Conservation (phyloP, 2,329 filamentous ascomycete genomes). For the Neurospora crassa region DNA sequence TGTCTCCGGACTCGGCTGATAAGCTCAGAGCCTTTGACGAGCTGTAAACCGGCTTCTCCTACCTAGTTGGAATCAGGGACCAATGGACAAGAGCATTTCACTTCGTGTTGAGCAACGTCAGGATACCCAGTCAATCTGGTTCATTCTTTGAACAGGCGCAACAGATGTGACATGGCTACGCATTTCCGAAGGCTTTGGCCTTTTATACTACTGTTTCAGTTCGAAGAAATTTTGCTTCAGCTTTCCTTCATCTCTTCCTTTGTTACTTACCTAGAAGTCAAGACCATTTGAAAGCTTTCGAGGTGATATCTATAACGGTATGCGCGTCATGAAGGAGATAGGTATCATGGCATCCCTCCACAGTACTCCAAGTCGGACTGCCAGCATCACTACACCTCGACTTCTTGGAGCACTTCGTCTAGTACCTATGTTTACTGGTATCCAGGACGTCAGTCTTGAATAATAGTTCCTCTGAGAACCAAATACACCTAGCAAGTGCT, state of each 20-base stretch:
- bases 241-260: not conserved
- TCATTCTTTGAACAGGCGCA: not conserved
- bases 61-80: not conserved
- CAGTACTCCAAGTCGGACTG: not conserved
- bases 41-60: conserved; percentile 25
- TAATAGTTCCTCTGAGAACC: not conserved
- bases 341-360: not conserved
- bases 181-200: not conserved
- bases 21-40: conserved; percentile 36
- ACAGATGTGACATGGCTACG: not conserved
- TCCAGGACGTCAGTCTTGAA: not conserved
- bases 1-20: conserved; percentile 17
- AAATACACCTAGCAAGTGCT: not conserved
- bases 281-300: not conserved
- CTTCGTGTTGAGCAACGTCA: not conserved
- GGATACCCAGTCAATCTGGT: not conserved
- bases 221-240: not conserved
- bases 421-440: not conserved
- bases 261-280: not conserved
- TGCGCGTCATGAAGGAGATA: not conserved
- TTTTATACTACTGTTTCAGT: not conserved
- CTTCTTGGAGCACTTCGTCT: not conserved
- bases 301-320: not conserved
- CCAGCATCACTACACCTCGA: not conserved
- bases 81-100: not conserved